Conservation (phyloP, 768 basidiomycete genomes). For the Glaciozyma martinii region DNA sequence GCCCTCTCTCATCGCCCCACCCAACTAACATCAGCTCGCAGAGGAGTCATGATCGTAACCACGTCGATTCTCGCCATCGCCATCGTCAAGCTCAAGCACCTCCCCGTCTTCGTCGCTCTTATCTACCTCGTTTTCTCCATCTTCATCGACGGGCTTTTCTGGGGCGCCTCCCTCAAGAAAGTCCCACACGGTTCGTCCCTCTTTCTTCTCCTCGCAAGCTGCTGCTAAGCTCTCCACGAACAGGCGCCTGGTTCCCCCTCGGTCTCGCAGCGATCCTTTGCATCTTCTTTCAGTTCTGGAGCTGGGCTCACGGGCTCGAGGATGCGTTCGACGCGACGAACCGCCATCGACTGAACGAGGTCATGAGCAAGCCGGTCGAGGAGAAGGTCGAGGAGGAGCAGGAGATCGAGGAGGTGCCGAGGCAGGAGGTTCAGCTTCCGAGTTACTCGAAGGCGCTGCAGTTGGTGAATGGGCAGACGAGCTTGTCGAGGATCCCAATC, state of each 20-base stretch:
- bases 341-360: conserved; percentile 50
- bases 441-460: neutral
- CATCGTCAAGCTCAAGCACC: conserved; percentile 51
- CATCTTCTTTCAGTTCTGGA: conserved; percentile 6
- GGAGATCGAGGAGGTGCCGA: neutral
- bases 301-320: conserved; percentile 46
- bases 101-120: conserved; percentile 44
- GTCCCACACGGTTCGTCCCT: conserved; percentile 12
- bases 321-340: conserved; percentile 54
- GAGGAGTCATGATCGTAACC: conserved; percentile 62
- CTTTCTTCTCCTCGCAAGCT: neutral
- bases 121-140: conserved; percentile 46
- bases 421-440: neutral
- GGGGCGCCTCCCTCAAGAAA: conserved; percentile 51
- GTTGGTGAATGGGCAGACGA: neutral
- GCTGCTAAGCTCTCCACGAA: neutral
- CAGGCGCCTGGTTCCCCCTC: conserved; percentile 26
- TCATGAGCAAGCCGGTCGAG: conserved; percentile 44
- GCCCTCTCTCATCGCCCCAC: neutral
- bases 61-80: conserved; percentile 52
- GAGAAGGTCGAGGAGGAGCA: neutral
- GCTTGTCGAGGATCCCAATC: neutral
- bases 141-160: conserved; percentile 55
- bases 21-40: conserved; percentile 46
- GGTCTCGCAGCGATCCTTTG: conserved; percentile 3